phyloP scores from a whole-genome alignment of 768 basidiomycete genomes.

The Brasilioporus rufonigricans region DNA sequence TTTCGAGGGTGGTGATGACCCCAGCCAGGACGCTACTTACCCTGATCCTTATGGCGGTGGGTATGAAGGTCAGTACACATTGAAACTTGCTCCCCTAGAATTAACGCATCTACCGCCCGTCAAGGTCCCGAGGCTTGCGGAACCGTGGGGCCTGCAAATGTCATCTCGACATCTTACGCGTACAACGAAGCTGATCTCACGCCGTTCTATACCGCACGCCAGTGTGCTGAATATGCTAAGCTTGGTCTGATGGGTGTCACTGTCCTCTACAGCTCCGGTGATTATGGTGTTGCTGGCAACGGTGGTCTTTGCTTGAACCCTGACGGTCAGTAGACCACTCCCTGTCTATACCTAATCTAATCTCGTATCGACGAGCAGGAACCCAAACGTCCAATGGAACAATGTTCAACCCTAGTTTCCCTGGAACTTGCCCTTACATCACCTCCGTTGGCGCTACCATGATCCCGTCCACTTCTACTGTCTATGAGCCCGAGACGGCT shows the following conservation, averaged over 20 bases:
- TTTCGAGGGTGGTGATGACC: slow-evolving; percentile 46
- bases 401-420: slow-evolving; percentile 60
- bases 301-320: slow-evolving; percentile 37
- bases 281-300: slow-evolving; percentile 40
- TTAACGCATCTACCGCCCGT: too few relatives aligned
- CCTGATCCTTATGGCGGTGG: slow-evolving; percentile 40
- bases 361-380: too few relatives aligned
- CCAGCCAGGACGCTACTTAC: slow-evolving; percentile 37
- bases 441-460: too few relatives aligned
- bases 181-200: slow-evolving; percentile 38
- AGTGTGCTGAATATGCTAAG: slow-evolving; percentile 49
- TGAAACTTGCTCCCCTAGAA: too few relatives aligned
- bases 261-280: slow-evolving; percentile 41
- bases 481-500: slow-evolving; percentile 45
- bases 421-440: slow-evolving; percentile 54
- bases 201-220: slow-evolving; percentile 35
- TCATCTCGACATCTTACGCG: slow-evolving; percentile 42
- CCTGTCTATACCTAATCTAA: too few relatives aligned
- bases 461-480: slow-evolving; percentile 45
- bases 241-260: slow-evolving; percentile 50
- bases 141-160: slow-evolving; percentile 36
- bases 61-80: slow-evolving; percentile 36
- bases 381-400: too few relatives aligned
- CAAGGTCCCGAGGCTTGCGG: slow-evolving; percentile 35
- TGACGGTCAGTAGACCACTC: too few relatives aligned